These are phyloP conservation scores for Talaromyces atroroseus DNA, from an alignment of 2,329 filamentous ascomycete genomes.

Conservation along the genomic window DNA sequence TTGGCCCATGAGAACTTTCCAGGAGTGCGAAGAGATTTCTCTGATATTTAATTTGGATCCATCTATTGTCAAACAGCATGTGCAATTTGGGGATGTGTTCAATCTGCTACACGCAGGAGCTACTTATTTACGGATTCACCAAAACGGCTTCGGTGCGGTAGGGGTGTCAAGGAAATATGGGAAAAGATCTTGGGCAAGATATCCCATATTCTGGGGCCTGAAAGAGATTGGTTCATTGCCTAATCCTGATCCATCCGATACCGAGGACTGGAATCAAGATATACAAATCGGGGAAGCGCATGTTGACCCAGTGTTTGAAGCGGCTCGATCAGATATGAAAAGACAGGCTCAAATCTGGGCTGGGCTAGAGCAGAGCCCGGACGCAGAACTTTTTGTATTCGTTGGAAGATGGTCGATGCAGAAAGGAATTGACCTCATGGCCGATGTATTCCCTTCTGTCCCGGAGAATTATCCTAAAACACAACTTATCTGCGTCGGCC, in stretches of 20 bases:
- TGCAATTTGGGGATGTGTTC: slow-evolving; percentile 60
- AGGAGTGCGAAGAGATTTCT: slow-evolving; percentile 55
- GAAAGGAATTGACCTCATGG: slow-evolving; percentile 60
- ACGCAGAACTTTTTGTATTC: slow-evolving; percentile 61
- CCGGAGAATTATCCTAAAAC: slow-evolving; percentile 52
- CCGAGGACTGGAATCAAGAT: slow-evolving; percentile 51
- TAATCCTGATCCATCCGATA: slow-evolving; percentile 57
- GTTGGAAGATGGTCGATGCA: slow-evolving; percentile 61
- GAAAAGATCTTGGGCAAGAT: slow-evolving; percentile 55
- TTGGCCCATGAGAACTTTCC: slow-evolving; percentile 56
- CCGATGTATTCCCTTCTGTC: slow-evolving; percentile 56
- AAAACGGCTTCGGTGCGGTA: slow-evolving; percentile 58
- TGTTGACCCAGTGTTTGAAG: slow-evolving; percentile 49
- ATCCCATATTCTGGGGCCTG: slow-evolving; percentile 60
- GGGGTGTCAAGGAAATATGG: slow-evolving; percentile 61
- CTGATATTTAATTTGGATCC: slow-evolving; percentile 53
- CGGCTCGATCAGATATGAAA: slow-evolving; percentile 44
- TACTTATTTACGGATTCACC: slow-evolving; percentile 57
- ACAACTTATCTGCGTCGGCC: slow-evolving; percentile 55
- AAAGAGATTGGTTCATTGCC: slow-evolving; percentile 55
- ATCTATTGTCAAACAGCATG: slow-evolving; percentile 50
- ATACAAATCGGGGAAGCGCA: slow-evolving; percentile 40
- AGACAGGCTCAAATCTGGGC: slow-evolving; percentile 60
- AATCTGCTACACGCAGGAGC: slow-evolving; percentile 57
- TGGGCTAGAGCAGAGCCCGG: slow-evolving; percentile 50